Percentiles rank a stretch among this genome's conserved stretches.
Evolutionary conservation across 2,329 filamentous ascomycete species (phyloP).

Genomic region (Diaporthe vaccinii): DNA sequence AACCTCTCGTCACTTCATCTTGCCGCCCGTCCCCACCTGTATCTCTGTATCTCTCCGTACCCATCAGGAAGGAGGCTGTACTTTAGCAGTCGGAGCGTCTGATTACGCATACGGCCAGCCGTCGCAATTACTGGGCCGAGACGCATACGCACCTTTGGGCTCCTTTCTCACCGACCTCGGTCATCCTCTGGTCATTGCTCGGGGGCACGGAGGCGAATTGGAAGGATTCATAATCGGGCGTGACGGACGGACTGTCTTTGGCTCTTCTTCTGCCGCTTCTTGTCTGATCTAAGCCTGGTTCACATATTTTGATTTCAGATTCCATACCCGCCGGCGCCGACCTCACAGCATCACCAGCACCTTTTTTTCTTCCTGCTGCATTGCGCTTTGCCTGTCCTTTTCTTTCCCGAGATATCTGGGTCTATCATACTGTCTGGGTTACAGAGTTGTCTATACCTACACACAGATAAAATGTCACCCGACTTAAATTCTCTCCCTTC

Average conservation of each 20-base stretch:
- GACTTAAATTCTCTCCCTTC: slow-evolving; percentile 80
- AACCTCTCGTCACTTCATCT: slow-evolving; percentile 28
- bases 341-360: slow-evolving; percentile 2
- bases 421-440: slow-evolving; percentile 22
- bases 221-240: slow-evolving; percentile 36
- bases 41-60: slow-evolving; percentile 32
- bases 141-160: slow-evolving; percentile 26
- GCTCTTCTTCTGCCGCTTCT: not conserved
- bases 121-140: slow-evolving; percentile 10
- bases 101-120: slow-evolving; percentile 10
- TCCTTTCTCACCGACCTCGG: slow-evolving; percentile 34
- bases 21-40: slow-evolving; percentile 2
- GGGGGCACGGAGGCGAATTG: slow-evolving; percentile 25
- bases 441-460: slow-evolving; percentile 33
- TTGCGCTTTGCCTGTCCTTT: slow-evolving; percentile 32
- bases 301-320: not conserved
- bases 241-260: slow-evolving; percentile 27
- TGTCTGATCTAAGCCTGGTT: slow-evolving; percentile 8
- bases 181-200: slow-evolving; percentile 31
- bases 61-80: slow-evolving; percentile 38
- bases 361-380: not conserved
- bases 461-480: slow-evolving; percentile 70
- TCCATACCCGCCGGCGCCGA: slow-evolving; percentile 4
- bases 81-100: not conserved
- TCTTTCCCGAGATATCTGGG: slow-evolving; percentile 32